Base-by-base conservation (phyloP, 805 yeast species). In the Yarrowia osloensis region DNA sequence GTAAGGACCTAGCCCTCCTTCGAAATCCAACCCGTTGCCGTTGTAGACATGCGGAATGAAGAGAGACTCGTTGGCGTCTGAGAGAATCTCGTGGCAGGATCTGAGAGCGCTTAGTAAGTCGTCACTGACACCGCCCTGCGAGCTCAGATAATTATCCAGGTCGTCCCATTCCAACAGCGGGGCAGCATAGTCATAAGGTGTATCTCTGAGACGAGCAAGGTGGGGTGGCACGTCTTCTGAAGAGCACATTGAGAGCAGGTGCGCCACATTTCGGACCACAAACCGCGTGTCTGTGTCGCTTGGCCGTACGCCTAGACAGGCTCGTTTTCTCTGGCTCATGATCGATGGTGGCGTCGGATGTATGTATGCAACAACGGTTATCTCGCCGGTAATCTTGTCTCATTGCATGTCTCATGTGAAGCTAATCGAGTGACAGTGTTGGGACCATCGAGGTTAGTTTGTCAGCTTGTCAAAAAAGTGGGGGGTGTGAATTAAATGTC, bases 151-250 rank as follows among this genome's bases (percentile, higher is more conserved):
- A 15, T 2, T 7, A 1, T 9, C 15, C 15, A 57, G 7, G 2
- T n/a, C 21, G 4, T 13, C 9, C 63, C 63, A 57, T 7, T 57
- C 49, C 26, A 57, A 2, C 3, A 19, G 8, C n/a, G 63, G 63
- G 19, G 63, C 63, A 57, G 63, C 49, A 57, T 57, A 57, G 49
- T 57, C 49, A n/a, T 57, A 57, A 1, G 49, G 8, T 4, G 28
- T 13, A 35, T 57, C 63, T 21, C 63, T 57, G 9, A 40, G 19
- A 4, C 2, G 26, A 11, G 35, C 63, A 3, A 57, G 49, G 2
- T 28, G 19, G 8, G 28, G 5, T 2, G 63, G 49, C 8, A 40
- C 12, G 1, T 19, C 21, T 15, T 40, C 15, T 2, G 4, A 3
- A 3, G 33, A 13, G 15, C 21, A 19, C 37, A 57, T 39, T 26